phyloP scores from a whole-genome alignment of 768 basidiomycete species.

The Pisolithus microcarpus region DNA sequence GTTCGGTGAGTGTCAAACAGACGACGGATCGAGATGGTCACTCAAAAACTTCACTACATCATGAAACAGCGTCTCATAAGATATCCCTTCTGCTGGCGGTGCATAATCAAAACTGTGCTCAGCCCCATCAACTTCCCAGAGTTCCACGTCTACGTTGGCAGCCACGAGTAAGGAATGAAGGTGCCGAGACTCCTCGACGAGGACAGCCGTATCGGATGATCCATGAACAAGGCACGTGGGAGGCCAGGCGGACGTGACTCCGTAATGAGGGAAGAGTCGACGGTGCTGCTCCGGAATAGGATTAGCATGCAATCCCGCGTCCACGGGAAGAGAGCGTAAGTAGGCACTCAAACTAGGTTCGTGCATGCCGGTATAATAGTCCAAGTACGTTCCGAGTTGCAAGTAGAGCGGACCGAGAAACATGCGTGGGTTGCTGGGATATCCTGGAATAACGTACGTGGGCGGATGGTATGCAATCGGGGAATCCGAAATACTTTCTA shows the following conservation, averaged over 20 bases:
- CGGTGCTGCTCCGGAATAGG: constrained; percentile 27
- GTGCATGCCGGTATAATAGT: constrained; percentile 47
- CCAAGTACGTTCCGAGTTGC: constrained; percentile 50
- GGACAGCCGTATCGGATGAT: constrained; percentile 41
- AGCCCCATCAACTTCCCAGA: constrained; percentile 34
- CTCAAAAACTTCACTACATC: constrained; percentile 32
- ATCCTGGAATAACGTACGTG: constrained; percentile 44
- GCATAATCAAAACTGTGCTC: constrained; percentile 56
- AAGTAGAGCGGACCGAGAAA: constrained; percentile 48
- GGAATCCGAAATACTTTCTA: constrained; percentile 34
- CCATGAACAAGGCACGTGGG: constrained; percentile 44
- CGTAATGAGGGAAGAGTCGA: constrained; percentile 42
- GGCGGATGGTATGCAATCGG: constrained; percentile 39
- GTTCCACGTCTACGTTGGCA: constrained; percentile 29
- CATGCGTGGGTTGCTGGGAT: constrained; percentile 59
- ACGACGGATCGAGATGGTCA: constrained; percentile 9
- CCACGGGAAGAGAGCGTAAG: constrained; percentile 24
- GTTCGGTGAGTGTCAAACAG: background rate
- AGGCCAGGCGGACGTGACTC: constrained; percentile 34
- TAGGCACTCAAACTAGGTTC: constrained; percentile 40
- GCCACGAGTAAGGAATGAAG: constrained; percentile 28
- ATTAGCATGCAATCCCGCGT: constrained; percentile 2
- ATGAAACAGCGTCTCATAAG: constrained; percentile 32
- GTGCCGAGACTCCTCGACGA: constrained; percentile 32
- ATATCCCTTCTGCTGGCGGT: constrained; percentile 33